Percentiles rank a stretch among this genome's conserved stretches.
Conservation (phyloP, 2,329 filamentous ascomycete species). For the Drechslera avenae region DNA sequence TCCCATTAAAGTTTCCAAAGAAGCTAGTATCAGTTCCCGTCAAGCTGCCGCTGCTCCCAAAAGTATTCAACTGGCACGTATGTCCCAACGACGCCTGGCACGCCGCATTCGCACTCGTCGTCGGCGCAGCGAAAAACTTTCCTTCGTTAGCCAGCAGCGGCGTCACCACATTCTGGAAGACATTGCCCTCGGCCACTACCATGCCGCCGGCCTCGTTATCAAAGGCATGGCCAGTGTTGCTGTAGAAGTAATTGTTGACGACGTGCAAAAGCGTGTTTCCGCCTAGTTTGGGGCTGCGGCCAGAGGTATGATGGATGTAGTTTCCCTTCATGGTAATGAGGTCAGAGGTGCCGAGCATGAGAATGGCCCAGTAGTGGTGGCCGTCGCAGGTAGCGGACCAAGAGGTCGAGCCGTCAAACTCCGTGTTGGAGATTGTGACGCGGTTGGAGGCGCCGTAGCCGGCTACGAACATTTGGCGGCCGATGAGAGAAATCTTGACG, state of each 20-base stretch:
- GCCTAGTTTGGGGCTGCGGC: constrained; percentile 21
- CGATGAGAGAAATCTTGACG: constrained; percentile 21
- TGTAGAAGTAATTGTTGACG: constrained; percentile 24
- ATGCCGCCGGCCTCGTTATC: constrained; percentile 10
- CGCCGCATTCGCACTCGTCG: not conserved
- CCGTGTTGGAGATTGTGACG: constrained; percentile 26
- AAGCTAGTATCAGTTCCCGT: constrained; percentile 10
- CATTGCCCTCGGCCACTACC: constrained; percentile 22
- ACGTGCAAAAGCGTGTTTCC: constrained; percentile 20
- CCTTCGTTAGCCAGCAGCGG: constrained; percentile 5
- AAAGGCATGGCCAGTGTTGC: constrained; percentile 22
- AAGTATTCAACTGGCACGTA: constrained; percentile 12
- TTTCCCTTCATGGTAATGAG: constrained; percentile 23
- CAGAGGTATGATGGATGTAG: constrained; percentile 26
- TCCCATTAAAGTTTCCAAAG: constrained; percentile 10
- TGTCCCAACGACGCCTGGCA: constrained; percentile 13
- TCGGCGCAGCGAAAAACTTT: constrained; percentile 6
- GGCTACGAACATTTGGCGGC: constrained; percentile 22
- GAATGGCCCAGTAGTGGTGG: constrained; percentile 25
- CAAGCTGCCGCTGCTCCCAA: constrained; percentile 7
- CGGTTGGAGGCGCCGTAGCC: constrained; percentile 13
- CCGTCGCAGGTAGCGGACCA: constrained; percentile 24
- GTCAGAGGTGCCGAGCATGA: constrained; percentile 19
- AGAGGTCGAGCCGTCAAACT: constrained; percentile 23
- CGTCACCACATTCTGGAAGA: constrained; percentile 17